Evolutionary conservation across 345 rosid species (phyloP).

Genomic region (Anacardium occidentale): DNA sequence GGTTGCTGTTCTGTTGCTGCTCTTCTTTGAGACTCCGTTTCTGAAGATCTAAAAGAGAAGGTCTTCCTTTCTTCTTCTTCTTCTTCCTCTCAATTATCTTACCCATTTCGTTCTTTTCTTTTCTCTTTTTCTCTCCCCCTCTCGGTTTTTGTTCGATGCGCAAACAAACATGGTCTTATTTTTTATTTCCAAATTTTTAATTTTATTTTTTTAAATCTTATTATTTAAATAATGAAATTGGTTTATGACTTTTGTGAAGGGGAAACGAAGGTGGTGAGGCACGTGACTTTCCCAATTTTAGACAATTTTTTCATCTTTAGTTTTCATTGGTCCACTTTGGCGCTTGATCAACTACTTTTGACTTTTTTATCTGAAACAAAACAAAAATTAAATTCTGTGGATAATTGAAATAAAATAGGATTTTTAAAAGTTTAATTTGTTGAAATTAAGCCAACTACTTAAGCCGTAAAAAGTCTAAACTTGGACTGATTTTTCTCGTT

Average conservation of each 20-base stretch:
- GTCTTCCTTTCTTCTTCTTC: constrained; percentile 66
- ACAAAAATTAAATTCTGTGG: too few species aligned
- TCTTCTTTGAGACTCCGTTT: constrained; percentile 48
- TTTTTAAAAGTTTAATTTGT: too few species aligned
- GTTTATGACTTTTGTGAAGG: background rate
- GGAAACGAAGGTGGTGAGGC: background rate
- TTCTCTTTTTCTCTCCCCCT: constrained; percentile 5
- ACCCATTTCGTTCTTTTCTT: constrained; percentile 31
- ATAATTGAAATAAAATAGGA: too few species aligned
- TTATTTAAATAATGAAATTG: background rate
- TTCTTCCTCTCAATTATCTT: constrained; percentile 49
- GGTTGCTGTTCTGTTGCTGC: constrained; percentile 23
- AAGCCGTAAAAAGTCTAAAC: too few species aligned
- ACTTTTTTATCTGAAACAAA: background rate
- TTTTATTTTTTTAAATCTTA: too few species aligned
- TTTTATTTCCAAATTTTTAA: background rate
- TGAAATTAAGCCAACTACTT: too few species aligned
- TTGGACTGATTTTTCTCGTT: too few species aligned
- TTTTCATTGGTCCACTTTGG: background rate
- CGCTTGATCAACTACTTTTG: background rate
- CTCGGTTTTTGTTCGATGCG: background rate
- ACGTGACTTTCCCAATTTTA: constrained; percentile 2
- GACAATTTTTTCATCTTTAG: background rate
- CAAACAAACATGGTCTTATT: constrained; percentile 28
- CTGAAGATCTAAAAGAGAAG: constrained; percentile 64